A percentile compares a stretch with the other conserved stretches of the same genome.
These are phyloP conservation scores for Purshia tridentata DNA, from an alignment of 306 rosid species.

Conservation along the genomic window DNA sequence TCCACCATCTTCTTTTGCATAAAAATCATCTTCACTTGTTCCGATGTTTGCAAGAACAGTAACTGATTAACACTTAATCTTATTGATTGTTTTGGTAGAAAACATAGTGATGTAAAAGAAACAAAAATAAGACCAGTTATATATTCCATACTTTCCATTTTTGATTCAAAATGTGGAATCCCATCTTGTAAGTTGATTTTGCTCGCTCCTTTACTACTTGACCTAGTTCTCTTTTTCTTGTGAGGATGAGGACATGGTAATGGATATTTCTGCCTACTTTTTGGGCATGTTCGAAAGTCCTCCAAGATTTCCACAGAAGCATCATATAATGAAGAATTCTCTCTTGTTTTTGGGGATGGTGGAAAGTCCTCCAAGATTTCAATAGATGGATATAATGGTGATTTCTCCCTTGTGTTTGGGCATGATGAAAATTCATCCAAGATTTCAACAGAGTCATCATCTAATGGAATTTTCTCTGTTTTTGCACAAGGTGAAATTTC, in stretches of 20 bases:
- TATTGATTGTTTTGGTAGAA: too few species aligned
- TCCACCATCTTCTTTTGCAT: neutral
- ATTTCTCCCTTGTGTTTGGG: neutral
- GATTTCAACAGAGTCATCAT: neutral
- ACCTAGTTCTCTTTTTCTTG: neutral
- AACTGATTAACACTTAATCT: too few species aligned
- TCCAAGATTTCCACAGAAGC: too few species aligned
- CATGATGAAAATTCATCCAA: neutral
- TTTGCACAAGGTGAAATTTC: neutral
- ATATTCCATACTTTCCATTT: too few species aligned
- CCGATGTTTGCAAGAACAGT: too few species aligned
- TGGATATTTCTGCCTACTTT: too few species aligned
- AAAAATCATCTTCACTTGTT: neutral
- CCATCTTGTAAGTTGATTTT: neutral
- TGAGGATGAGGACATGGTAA: neutral
- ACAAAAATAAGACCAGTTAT: too few species aligned
- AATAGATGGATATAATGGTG: neutral
- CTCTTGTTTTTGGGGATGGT: neutral
- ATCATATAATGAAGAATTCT: neutral
- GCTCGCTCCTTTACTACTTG: neutral
- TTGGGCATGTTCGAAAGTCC: too few species aligned
- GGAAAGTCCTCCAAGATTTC: neutral
- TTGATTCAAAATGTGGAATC: neutral
- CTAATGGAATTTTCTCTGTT: neutral
- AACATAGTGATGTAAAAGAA: too few species aligned